A percentile compares a stretch with the other conserved stretches of the same genome.
Conservation (phyloP, 1,139 yeast species). For the Saccharomyces hybrid region DNA sequence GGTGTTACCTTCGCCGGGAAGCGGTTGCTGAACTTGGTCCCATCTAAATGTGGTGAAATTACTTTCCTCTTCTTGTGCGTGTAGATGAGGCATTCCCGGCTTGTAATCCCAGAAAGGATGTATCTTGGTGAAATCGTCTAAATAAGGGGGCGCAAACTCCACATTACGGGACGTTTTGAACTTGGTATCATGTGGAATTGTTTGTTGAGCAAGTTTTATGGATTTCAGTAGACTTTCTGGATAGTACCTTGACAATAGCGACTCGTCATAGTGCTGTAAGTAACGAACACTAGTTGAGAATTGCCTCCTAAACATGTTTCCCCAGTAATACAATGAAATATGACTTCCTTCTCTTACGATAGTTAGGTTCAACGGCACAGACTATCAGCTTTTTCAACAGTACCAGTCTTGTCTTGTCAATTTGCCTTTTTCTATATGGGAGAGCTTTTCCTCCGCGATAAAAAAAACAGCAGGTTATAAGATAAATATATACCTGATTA, state of each 20-base stretch:
- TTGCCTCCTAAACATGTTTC: conserved; percentile 9
- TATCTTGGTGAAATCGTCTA: conserved; percentile 50
- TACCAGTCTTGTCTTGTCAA: neutral
- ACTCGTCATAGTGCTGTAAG: conserved; percentile 15
- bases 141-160: conserved; percentile 53
- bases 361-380: neutral
- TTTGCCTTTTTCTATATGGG: neutral
- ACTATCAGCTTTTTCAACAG: neutral
- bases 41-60: conserved; percentile 34
- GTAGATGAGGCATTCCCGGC: conserved; percentile 35
- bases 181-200: conserved; percentile 47
- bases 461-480: too few species aligned
- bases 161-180: conserved; percentile 27
- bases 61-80: conserved; percentile 33
- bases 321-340: neutral
- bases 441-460: neutral
- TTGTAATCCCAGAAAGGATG: conserved; percentile 54
- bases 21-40: conserved; percentile 21
- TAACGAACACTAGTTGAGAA: conserved; percentile 9
- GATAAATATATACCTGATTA: too few species aligned
- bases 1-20: conserved; percentile 25
- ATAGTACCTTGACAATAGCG: conserved; percentile 24
- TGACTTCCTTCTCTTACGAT: neutral
- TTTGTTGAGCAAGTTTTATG: conserved; percentile 70
- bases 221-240: conserved; percentile 52